Conservation (phyloP, 2,329 filamentous ascomycete genomes). For the Apiospora sp. region DNA sequence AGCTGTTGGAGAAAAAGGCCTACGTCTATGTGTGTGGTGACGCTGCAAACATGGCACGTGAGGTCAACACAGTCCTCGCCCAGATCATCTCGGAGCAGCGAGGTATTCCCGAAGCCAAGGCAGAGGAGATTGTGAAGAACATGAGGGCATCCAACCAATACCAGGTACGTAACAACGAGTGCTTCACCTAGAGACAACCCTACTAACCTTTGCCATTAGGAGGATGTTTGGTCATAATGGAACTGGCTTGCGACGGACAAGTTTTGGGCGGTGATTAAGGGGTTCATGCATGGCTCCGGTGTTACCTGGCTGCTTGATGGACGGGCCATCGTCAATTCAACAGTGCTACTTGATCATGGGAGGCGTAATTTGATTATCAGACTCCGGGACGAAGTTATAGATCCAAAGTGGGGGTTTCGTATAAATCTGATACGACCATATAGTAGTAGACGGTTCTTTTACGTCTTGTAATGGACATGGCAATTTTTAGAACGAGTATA, state of each 20-base stretch:
- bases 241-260: not conserved
- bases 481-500: not conserved
- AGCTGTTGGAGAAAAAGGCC: slow-evolving; percentile 83
- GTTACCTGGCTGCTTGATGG: slow-evolving; percentile 22
- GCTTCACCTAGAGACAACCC: not conserved
- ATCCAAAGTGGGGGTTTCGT: not conserved
- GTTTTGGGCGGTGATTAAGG: slow-evolving; percentile 16
- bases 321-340: not conserved
- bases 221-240: slow-evolving; percentile 25
- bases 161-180: slow-evolving; percentile 68
- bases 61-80: slow-evolving; percentile 86
- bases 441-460: slow-evolving; percentile 15
- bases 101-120: slow-evolving; percentile 83
- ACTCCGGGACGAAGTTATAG: not conserved
- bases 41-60: slow-evolving; percentile 94
- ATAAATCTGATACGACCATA: slow-evolving; percentile 6
- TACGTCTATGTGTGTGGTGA: slow-evolving; percentile 99
- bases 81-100: slow-evolving; percentile 88
- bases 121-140: slow-evolving; percentile 94
- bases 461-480: slow-evolving; percentile 1
- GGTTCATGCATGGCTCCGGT: slow-evolving; percentile 23
- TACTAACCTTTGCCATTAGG: slow-evolving; percentile 5
- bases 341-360: slow-evolving; percentile 8
- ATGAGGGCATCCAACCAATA: slow-evolving; percentile 97
- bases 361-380: slow-evolving; percentile 10